Conservation (phyloP, 2,329 filamentous ascomycete genomes). For the Alternaria alternata region DNA sequence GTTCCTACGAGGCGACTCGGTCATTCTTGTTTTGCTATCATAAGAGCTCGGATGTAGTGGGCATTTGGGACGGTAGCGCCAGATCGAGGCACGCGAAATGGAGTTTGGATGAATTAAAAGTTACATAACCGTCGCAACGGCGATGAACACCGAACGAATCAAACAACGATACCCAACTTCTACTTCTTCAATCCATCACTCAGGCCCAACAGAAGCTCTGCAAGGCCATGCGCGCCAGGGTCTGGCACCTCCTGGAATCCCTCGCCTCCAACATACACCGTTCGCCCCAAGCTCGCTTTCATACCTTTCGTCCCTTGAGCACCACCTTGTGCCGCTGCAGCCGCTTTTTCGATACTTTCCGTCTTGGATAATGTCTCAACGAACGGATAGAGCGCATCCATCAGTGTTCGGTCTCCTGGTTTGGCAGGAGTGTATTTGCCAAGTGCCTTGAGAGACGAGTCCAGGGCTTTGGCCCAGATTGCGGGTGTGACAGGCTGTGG, state of each 20-base stretch:
- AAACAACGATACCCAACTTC: slow-evolving; percentile 41
- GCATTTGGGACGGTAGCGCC: slow-evolving; percentile 12
- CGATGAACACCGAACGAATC: slow-evolving; percentile 35
- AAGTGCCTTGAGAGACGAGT: slow-evolving; percentile 69
- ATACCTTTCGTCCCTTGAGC: slow-evolving; percentile 89
- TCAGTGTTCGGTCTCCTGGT: slow-evolving; percentile 86
- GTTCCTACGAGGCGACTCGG: slow-evolving; percentile 86
- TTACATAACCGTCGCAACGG: slow-evolving; percentile 43
- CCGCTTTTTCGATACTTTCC: slow-evolving; percentile 74
- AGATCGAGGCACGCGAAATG: slow-evolving; percentile 21
- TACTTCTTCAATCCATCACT: slow-evolving; percentile 61
- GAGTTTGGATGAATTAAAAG: slow-evolving; percentile 44
- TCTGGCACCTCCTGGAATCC: slow-evolving; percentile 78
- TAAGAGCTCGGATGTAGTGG: slow-evolving; percentile 50
- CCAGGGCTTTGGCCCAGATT: slow-evolving; percentile 73
- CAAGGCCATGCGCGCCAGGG: slow-evolving; percentile 80
- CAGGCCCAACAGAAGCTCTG: slow-evolving; percentile 82
- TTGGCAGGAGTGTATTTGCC: slow-evolving; percentile 87
- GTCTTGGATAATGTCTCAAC: slow-evolving; percentile 73
- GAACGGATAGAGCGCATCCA: slow-evolving; percentile 91
- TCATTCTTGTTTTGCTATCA: slow-evolving; percentile 86
- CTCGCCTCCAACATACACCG: slow-evolving; percentile 79
- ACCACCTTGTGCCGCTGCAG: slow-evolving; percentile 75
- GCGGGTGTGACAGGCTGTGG: slow-evolving; percentile 57
- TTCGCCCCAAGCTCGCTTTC: slow-evolving; percentile 84